Base-by-base conservation (phyloP, 768 basidiomycete genomes). In the Pulveroboletus sp. region DNA sequence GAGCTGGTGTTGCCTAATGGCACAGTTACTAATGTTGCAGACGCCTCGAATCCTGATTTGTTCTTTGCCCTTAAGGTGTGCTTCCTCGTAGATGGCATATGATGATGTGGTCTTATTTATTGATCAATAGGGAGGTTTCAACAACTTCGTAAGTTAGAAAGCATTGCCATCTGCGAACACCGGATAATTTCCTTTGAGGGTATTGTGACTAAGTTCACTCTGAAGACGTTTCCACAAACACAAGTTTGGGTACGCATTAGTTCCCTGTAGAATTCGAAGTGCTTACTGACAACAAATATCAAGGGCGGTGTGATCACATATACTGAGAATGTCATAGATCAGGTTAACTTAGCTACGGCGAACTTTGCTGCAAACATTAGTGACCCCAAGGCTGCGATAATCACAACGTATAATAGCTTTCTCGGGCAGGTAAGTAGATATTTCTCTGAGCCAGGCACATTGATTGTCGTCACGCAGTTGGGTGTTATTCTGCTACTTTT, bases 181-280 rank as follows among this genome's bases (percentile, higher is more conserved):
- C 4, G 27, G 12, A 29, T 48, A 6, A 49, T 24, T 24, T 7
- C 12, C 1, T 5, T 32, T 13, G 33, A 76, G 74, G 84, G 84
- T 1, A 77, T 85, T 31, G 79, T 85, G 4, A 85, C 82, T 1
- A 72, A 64, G 35, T 79, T 85, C 55, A 79, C 75, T 0, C 45
- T 85, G 19, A 75, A 75, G 51, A 71, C 79, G 0, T 73, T 72
- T 56, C 76, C 82, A 6, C 81, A 84, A 64, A 66, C 67, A 0
- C 61, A 75, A 63, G 77, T 85, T 48, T 85, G 82, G 82, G 82
- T 84, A 65, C 13, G 75, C 45, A n/a, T 40, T 35, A 9, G 2
- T 5, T 13, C 19, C 19, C 4, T 34, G 27, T 11, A n/a, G 17
- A 25, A 21, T n/a, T 27, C 25, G 16, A 40, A 23, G 5, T 16